Percentiles rank a stretch among this genome's conserved stretches.
These are phyloP conservation scores for Alternaria viburni DNA, from an alignment of 2,329 filamentous ascomycete genomes.

Conservation along the genomic window DNA sequence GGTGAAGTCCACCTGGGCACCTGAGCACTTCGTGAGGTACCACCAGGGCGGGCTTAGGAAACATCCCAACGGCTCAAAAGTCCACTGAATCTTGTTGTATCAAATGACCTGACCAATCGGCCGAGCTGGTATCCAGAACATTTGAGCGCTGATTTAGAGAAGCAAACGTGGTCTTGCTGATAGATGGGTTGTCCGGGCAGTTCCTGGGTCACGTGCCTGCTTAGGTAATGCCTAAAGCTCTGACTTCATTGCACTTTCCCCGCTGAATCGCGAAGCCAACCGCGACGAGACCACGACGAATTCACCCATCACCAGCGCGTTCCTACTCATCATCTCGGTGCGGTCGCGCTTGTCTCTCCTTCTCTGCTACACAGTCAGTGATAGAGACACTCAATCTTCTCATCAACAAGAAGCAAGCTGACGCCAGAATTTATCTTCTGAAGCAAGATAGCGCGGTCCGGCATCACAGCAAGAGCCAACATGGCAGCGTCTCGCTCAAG, in stretches of 20 bases:
- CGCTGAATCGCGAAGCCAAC: slow-evolving; percentile 11
- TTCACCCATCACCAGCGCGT: slow-evolving; percentile 11
- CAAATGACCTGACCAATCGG: not conserved
- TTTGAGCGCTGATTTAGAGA: not conserved
- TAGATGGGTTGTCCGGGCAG: not conserved
- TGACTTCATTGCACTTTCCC: slow-evolving; percentile 18
- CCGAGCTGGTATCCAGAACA: not conserved
- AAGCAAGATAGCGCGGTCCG: slow-evolving; percentile 10
- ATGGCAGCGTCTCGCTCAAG: slow-evolving; percentile 34
- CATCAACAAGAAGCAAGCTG: slow-evolving; percentile 39
- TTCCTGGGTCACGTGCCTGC: not conserved
- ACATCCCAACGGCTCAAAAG: not conserved
- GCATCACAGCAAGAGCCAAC: slow-evolving; percentile 12
- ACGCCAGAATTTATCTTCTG: slow-evolving; percentile 28
- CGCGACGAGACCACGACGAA: slow-evolving; percentile 21
- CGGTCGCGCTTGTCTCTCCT: slow-evolving; percentile 20
- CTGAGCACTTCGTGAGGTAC: not conserved
- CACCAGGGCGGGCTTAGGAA: not conserved
- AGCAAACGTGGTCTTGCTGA: not conserved
- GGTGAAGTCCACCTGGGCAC: not conserved
- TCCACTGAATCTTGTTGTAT: not conserved
- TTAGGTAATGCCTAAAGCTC: slow-evolving; percentile 11
- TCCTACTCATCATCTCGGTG: slow-evolving; percentile 8
- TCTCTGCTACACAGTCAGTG: slow-evolving; percentile 46
- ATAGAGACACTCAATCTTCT: slow-evolving; percentile 38